Evolutionary conservation across 345 rosid species (phyloP), one percentile per base, ranked within the genome.

Genomic region (Gossypium ekmanianum): DNA sequence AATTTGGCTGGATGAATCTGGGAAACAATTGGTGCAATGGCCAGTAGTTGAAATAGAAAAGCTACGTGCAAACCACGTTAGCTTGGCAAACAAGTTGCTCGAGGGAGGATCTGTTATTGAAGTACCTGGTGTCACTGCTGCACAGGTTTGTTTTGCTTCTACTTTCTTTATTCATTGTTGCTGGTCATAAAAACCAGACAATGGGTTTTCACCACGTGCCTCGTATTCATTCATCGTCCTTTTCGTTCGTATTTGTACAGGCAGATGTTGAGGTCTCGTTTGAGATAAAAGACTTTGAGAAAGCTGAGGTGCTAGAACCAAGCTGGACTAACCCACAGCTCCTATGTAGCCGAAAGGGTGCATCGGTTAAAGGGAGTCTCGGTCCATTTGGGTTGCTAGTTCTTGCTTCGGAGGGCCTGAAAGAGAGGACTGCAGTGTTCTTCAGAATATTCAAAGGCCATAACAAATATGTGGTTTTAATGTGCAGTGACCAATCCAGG

Each of bases 401-500:
- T 12, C 59, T 91, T 51, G 90, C 89, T 2, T 82, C 97, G 1
- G 57, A 84, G 70, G 81, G 74, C 22, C 78, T 86, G 20, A 59
- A 82, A 72, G 98, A 93, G 77, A 81, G 77, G 56, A 91, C 93
- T 5, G 88, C 91, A 0, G 88, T 93, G 0, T 87, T 86, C 83
- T 77, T 91, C 10, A 82, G 88, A 56, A 81, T 93, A 17, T 93
- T 91, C 80, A 87, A 83, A 81, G 73, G 72, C n/a, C 51, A 50
- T 10, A 43, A 61, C 71, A 81, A 81, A 68, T 80, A 86, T 39
- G 79, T 77, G 5, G 91, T 89, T 61, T 82, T 91, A 18, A 81
- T 89, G 83, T 93, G 97, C 73, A 86, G 93, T 34, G 94, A 91
- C 79, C 94, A 87, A 77, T 85, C 87, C 83, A 87, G 89, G 90